A percentile compares a stretch with the other conserved stretches of the same genome.
Evolutionary conservation across 1,139 yeast genomes (phyloP).

Genomic region (Debaryomyces udenii): DNA sequence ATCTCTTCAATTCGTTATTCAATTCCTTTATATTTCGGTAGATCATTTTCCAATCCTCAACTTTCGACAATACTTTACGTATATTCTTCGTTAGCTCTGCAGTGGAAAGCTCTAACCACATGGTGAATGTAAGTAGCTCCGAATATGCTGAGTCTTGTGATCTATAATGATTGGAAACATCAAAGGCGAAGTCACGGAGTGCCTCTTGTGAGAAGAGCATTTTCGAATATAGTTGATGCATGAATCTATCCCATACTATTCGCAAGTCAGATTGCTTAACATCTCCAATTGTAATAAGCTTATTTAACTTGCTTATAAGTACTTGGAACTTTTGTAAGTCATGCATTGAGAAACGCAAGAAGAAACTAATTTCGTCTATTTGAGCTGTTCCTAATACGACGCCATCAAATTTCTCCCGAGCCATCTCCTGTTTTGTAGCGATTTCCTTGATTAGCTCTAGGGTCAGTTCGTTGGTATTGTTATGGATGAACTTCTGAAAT

Average conservation of each 20-base stretch:
- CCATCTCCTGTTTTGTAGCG: conserved; percentile 21
- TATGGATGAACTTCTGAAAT: conserved; percentile 46
- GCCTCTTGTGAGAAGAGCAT: background rate
- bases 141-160: conserved; percentile 19
- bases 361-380: conserved; percentile 55
- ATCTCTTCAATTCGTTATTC: conserved; percentile 34
- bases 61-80: conserved; percentile 34
- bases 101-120: conserved; percentile 35
- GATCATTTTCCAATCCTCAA: conserved; percentile 57
- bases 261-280: conserved; percentile 48
- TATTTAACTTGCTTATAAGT: conserved; percentile 41
- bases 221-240: conserved; percentile 8
- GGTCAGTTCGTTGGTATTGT: conserved; percentile 28
- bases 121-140: conserved; percentile 23
- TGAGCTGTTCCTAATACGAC: conserved; percentile 29
- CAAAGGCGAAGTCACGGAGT: background rate
- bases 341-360: conserved; percentile 53
- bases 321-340: conserved; percentile 46
- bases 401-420: conserved; percentile 23
- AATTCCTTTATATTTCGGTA: conserved; percentile 32
- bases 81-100: conserved; percentile 44
- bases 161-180: conserved; percentile 12
- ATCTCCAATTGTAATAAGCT: conserved; percentile 45
- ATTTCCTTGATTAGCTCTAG: conserved; percentile 36
- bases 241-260: conserved; percentile 23